Percentiles rank a stretch among this genome's conserved stretches.
phyloP scores from a whole-genome alignment of 2,329 filamentous ascomycete genomes.

The Dichotomopilus funicola region DNA sequence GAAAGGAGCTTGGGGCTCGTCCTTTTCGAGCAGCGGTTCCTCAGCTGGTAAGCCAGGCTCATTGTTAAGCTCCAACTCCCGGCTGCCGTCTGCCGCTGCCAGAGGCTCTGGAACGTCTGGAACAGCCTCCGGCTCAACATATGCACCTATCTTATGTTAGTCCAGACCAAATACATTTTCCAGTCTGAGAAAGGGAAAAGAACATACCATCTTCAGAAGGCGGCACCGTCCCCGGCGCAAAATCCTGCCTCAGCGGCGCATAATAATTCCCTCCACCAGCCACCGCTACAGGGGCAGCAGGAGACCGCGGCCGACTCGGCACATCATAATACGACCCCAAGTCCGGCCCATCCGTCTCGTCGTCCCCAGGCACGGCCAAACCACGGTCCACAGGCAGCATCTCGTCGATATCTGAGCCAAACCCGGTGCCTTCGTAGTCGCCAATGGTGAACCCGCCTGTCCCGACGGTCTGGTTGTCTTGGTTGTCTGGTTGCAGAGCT shows the following conservation, averaged over 20 bases:
- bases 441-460: slow-evolving; percentile 12
- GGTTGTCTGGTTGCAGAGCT: not conserved
- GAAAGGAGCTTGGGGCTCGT: not conserved
- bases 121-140: too few relatives aligned
- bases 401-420: not conserved
- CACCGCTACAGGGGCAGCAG: too few relatives aligned
- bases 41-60: not conserved
- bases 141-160: too few relatives aligned
- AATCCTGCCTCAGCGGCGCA: too few relatives aligned
- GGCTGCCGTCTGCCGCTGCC: not conserved
- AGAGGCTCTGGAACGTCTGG: not conserved
- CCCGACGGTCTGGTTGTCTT: slow-evolving; percentile 3
- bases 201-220: too few relatives aligned
- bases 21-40: not conserved
- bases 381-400: not conserved
- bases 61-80: not conserved
- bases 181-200: too few relatives aligned
- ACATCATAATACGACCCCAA: slow-evolving; percentile 14
- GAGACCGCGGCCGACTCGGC: too few relatives aligned
- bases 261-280: too few relatives aligned
- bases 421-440: slow-evolving; percentile 6
- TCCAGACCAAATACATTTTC: too few relatives aligned
- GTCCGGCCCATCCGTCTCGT: not conserved
- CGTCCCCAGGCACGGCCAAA: slow-evolving; percentile 2
- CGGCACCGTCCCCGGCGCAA: not conserved